Conservation (phyloP, 2,329 filamentous ascomycete species). For the Diaporthe humulicola region DNA sequence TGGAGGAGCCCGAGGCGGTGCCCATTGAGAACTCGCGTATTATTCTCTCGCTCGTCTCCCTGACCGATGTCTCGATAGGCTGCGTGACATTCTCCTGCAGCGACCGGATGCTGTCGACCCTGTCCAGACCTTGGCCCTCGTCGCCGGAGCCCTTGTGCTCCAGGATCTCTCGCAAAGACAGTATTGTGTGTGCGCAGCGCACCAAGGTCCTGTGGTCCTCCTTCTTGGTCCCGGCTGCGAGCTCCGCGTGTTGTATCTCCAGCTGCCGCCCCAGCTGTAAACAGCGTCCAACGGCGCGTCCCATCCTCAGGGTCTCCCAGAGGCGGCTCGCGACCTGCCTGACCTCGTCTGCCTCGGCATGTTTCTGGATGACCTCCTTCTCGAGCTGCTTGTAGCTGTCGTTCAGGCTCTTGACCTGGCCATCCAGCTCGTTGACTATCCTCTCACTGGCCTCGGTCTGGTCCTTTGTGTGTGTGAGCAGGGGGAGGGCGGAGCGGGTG, state of each 20-base stretch:
- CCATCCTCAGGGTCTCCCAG: slow-evolving; percentile 83
- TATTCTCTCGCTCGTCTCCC: slow-evolving; percentile 80
- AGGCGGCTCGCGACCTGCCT: slow-evolving; percentile 81
- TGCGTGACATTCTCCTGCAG: slow-evolving; percentile 76
- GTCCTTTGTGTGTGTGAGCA: slow-evolving; percentile 82
- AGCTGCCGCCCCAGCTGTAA: slow-evolving; percentile 87
- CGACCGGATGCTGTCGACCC: slow-evolving; percentile 78
- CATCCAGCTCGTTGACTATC: slow-evolving; percentile 82
- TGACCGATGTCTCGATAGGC: slow-evolving; percentile 81
- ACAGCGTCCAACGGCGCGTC: slow-evolving; percentile 81
- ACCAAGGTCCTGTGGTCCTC: slow-evolving; percentile 85
- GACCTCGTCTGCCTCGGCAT: slow-evolving; percentile 88
- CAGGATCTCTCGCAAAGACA: slow-evolving; percentile 81
- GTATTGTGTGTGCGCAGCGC: slow-evolving; percentile 83
- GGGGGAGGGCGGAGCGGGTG: slow-evolving; percentile 83
- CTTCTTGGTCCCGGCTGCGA: slow-evolving; percentile 62
- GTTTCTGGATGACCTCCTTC: slow-evolving; percentile 86
- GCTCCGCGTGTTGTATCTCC: slow-evolving; percentile 85
- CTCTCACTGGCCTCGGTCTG: slow-evolving; percentile 80
- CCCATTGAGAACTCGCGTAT: slow-evolving; percentile 87
- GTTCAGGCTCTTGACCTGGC: slow-evolving; percentile 83
- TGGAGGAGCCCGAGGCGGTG: slow-evolving; percentile 51
- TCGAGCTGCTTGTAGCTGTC: slow-evolving; percentile 89
- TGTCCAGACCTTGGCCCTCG: slow-evolving; percentile 82
- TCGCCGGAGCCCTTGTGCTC: slow-evolving; percentile 75